Evolutionary conservation across 2,329 filamentous ascomycete genomes (phyloP).

Genomic region (Neofusicoccum sp.): DNA sequence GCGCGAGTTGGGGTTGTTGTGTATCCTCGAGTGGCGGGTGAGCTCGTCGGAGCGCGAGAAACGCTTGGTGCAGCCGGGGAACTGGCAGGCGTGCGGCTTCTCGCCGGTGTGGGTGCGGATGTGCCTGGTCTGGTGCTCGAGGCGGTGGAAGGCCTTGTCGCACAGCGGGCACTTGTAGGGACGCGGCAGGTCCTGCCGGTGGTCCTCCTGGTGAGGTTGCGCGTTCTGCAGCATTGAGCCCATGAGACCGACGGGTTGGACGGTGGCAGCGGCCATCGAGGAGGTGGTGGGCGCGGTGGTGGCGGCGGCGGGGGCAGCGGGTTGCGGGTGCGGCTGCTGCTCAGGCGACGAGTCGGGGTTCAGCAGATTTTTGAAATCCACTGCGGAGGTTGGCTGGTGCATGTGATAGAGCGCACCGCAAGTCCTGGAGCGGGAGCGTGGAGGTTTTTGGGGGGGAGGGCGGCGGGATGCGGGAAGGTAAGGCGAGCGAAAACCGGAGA

Average conservation of each 20-base stretch:
- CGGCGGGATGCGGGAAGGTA: constrained; percentile 17
- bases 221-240: constrained; percentile 60
- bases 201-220: constrained; percentile 48
- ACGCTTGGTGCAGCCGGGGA: constrained; percentile 92
- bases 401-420: constrained; percentile 31
- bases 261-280: constrained; percentile 44
- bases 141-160: constrained; percentile 96
- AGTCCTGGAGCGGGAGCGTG: not conserved
- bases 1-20: constrained; percentile 97
- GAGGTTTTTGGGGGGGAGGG: constrained; percentile 4
- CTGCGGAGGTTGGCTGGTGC: constrained; percentile 35
- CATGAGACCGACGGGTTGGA: constrained; percentile 50
- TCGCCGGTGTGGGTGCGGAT: constrained; percentile 97
- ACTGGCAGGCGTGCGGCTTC: constrained; percentile 95
- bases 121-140: constrained; percentile 90
- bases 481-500: constrained; percentile 32
- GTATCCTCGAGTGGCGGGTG: constrained; percentile 94
- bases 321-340: not conserved
- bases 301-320: not conserved
- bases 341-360: constrained; percentile 31
- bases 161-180: constrained; percentile 98
- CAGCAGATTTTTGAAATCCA: constrained; percentile 39
- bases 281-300: constrained; percentile 7
- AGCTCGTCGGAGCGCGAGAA: constrained; percentile 96
- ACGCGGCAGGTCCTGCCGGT: constrained; percentile 80